Evolutionary conservation across 225 moss, liverwort and hornwort species (phyloP).

Genomic region (Rhytidiadelphus loreus): DNA sequence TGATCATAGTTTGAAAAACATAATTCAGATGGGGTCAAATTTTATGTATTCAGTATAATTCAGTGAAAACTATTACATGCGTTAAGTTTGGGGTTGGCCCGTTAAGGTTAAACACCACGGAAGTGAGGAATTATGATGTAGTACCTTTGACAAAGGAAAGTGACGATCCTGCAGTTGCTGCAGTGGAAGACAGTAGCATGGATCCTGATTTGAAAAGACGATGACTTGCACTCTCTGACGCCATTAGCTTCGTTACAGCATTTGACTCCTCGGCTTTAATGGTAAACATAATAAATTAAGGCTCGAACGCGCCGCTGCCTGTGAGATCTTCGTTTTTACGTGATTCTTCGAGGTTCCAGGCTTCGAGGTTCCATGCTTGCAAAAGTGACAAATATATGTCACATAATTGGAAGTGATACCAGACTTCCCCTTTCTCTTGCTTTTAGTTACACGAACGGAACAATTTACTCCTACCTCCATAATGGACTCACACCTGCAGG

Average conservation of each 20-base stretch:
- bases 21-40: background rate
- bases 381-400: slow-evolving; percentile 55
- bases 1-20: background rate
- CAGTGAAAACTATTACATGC: background rate
- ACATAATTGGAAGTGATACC: slow-evolving; percentile 14
- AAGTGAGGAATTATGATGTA: background rate
- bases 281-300: slow-evolving; percentile 44
- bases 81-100: background rate
- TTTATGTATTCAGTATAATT: background rate
- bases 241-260: background rate
- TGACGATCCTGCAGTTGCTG: slow-evolving; percentile 52
- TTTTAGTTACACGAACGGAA: slow-evolving; percentile 36
- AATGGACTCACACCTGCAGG: slow-evolving; percentile 62
- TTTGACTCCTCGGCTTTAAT: slow-evolving; percentile 29
- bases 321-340: slow-evolving; percentile 57
- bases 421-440: slow-evolving; percentile 27
- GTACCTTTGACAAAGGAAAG: slow-evolving; percentile 63
- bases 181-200: slow-evolving; percentile 32
- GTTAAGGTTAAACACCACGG: background rate
- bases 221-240: slow-evolving; percentile 23
- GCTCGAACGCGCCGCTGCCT: slow-evolving; percentile 39
- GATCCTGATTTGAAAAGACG: slow-evolving; percentile 44
- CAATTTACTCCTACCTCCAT: slow-evolving; percentile 58
- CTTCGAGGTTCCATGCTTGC: slow-evolving; percentile 48
- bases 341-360: slow-evolving; percentile 32